A percentile compares a stretch with the other conserved stretches of the same genome.
Evolutionary conservation across 805 yeast genomes (phyloP).

Genomic region (Dipodascus albidus): DNA sequence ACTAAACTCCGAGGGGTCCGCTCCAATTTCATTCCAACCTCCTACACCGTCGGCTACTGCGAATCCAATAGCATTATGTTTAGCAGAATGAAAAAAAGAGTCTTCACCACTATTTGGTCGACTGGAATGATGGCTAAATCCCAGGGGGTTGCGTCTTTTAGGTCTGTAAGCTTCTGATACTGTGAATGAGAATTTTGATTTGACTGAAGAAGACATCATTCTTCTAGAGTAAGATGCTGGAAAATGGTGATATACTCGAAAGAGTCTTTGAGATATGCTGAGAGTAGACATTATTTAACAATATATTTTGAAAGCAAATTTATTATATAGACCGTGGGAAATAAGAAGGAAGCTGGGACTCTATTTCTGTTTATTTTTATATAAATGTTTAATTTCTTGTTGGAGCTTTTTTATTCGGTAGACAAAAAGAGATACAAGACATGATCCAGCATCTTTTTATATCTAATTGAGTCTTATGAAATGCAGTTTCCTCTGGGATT

Average conservation of each 20-base stretch:
- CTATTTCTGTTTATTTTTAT: too few species aligned
- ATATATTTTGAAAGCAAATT: not conserved
- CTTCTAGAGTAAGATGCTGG: not conserved
- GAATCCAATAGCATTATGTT: conserved; percentile 14
- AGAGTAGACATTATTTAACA: not conserved
- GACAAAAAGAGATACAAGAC: too few species aligned
- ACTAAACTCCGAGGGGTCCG: conserved; percentile 79
- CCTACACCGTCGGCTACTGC: conserved; percentile 82
- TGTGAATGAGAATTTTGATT: not conserved
- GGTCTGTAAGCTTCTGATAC: not conserved
- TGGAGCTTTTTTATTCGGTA: too few species aligned
- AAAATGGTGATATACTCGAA: not conserved
- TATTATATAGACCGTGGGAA: too few species aligned
- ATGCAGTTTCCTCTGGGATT: too few species aligned
- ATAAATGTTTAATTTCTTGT: too few species aligned
- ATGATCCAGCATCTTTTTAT: too few species aligned
- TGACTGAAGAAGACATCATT: not conserved
- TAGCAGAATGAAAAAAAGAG: not conserved
- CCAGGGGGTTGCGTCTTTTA: not conserved
- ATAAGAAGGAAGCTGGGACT: not conserved
- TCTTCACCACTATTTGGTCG: conserved; percentile 2
- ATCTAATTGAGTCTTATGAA: too few species aligned
- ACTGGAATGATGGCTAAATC: not conserved
- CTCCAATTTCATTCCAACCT: conserved; percentile 91
- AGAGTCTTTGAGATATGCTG: not conserved